Evolutionary conservation across 108 stramenopile species (phyloP).

Genomic region (Chaetoceros muelleri): DNA sequence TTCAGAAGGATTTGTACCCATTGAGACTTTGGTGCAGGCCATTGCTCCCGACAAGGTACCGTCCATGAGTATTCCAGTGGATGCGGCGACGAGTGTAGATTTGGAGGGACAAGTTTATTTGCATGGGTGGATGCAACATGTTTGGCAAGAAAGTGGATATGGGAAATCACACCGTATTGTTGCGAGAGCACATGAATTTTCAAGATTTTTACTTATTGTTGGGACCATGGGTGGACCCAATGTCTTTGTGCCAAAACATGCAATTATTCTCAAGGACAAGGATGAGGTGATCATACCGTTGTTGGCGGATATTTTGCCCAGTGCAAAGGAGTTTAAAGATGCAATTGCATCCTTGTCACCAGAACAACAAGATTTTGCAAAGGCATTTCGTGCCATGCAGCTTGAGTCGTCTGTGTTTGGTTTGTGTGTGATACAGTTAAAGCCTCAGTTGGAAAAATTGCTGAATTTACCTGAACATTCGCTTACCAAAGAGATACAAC

Average conservation of each 20-base stretch:
- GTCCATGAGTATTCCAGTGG: constrained; percentile 28
- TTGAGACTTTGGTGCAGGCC: constrained; percentile 26
- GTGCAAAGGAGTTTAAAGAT: constrained; percentile 82
- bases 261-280: constrained; percentile 80
- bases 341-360: constrained; percentile 72
- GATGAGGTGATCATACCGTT: constrained; percentile 79
- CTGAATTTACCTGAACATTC: constrained; percentile 48
- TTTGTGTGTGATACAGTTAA: constrained; percentile 66
- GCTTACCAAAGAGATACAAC: constrained; percentile 74
- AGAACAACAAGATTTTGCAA: constrained; percentile 74
- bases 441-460: constrained; percentile 75
- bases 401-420: constrained; percentile 75
- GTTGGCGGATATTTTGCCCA: constrained; percentile 62
- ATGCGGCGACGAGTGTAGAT: constrained; percentile 35
- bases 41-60: constrained; percentile 12
- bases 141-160: background rate
- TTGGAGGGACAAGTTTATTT: constrained; percentile 41
- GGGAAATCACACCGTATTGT: constrained; percentile 22
- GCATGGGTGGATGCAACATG: constrained; percentile 59
- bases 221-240: constrained; percentile 56
- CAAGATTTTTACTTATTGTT: constrained; percentile 56
- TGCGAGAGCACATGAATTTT: constrained; percentile 71
- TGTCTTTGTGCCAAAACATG: constrained; percentile 65
- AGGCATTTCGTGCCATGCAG: constrained; percentile 73
- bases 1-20: constrained; percentile 34